phyloP scores from a whole-genome alignment of 75 land plant species.

The Selaginella tamariscina region DNA sequence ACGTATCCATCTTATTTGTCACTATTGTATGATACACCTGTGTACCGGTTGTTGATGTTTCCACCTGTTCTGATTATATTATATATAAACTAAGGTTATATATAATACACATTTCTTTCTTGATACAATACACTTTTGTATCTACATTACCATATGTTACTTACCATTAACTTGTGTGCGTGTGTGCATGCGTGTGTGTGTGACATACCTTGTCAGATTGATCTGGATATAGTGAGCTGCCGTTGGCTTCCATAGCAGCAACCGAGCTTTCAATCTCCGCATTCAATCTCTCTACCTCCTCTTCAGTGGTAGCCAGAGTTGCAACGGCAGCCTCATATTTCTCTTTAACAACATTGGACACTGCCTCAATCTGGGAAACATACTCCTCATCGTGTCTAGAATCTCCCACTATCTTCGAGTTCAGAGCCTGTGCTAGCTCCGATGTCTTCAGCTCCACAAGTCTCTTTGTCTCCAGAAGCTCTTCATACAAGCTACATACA shows the following conservation, averaged over 20 bases:
- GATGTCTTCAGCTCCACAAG: neutral
- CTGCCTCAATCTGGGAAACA: neutral
- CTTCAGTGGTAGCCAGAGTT: neutral
- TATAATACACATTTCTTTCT: too few relatives aligned
- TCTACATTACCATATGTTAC: neutral
- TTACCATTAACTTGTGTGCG: too few relatives aligned
- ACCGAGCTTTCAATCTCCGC: neutral
- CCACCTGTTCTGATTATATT: too few relatives aligned
- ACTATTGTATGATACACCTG: neutral
- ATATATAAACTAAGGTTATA: too few relatives aligned
- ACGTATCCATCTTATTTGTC: neutral
- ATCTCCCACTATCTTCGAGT: neutral
- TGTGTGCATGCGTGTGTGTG: too few relatives aligned
- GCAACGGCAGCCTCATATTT: neutral
- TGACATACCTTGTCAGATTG: too few relatives aligned
- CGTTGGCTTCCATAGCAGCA: neutral
- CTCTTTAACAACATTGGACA: neutral
- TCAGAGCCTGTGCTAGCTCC: neutral
- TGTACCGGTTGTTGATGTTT: too few relatives aligned
- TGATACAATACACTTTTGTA: neutral
- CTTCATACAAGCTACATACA: neutral
- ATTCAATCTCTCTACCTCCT: neutral
- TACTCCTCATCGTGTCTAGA: neutral
- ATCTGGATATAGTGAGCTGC: too few relatives aligned
- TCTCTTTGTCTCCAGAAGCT: neutral